A percentile compares a stretch with the other conserved stretches of the same genome.
Evolutionary conservation across 75 land plant genomes (phyloP).

Genomic region (Selaginella tamariscina): DNA sequence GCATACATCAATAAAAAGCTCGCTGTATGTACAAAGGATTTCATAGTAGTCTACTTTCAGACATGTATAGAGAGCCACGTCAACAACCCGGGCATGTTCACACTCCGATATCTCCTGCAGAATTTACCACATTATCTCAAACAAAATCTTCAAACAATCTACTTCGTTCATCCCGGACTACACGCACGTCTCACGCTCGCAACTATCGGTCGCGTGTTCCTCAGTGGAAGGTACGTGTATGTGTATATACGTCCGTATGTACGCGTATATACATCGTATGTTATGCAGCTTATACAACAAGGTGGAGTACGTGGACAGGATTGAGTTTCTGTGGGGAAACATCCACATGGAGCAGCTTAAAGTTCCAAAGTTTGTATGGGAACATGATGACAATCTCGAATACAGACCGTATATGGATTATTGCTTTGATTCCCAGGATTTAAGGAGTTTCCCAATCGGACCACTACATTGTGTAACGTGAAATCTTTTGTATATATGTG

Average conservation of each 20-base stretch:
- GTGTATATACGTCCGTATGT: not conserved
- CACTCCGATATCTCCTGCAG: constrained; percentile 69
- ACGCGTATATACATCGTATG: no score
- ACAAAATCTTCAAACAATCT: constrained; percentile 51
- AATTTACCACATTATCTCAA: constrained; percentile 44
- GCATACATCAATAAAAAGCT: constrained; percentile 54
- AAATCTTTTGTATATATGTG: no score
- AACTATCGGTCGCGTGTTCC: constrained; percentile 69
- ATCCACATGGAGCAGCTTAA: constrained; percentile 72
- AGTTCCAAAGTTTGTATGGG: constrained; percentile 72
- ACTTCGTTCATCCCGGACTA: constrained; percentile 76
- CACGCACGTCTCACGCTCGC: constrained; percentile 57
- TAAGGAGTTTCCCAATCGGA: not conserved
- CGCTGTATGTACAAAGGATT: constrained; percentile 17
- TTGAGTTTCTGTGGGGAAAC: constrained; percentile 78
- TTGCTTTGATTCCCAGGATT: constrained; percentile 40
- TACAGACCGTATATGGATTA: constrained; percentile 80
- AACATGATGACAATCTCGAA: constrained; percentile 74
- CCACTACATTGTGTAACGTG: not conserved
- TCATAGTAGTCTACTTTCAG: constrained; percentile 69
- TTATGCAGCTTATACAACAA: constrained; percentile 64
- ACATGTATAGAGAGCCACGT: constrained; percentile 52
- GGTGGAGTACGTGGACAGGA: constrained; percentile 64
- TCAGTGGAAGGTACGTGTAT: constrained; percentile 62
- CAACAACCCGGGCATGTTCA: constrained; percentile 60